These are phyloP conservation scores for Flaveria bidentis DNA, from an alignment of 129 eudicot species.

Conservation along the genomic window DNA sequence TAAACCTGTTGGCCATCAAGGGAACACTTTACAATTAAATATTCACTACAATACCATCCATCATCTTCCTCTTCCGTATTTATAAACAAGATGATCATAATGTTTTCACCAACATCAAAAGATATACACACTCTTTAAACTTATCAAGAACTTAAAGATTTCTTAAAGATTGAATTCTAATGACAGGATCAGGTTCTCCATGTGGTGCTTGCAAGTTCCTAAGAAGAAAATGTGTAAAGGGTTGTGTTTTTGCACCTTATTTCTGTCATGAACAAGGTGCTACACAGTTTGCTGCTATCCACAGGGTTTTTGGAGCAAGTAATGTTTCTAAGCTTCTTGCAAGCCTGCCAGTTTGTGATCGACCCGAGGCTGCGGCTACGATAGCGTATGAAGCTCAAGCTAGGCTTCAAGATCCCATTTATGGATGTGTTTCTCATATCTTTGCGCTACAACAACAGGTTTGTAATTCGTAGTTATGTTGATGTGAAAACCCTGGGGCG, in stretches of 20 bases:
- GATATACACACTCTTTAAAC: conserved; percentile 30
- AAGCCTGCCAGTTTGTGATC: conserved; percentile 76
- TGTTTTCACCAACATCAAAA: conserved; percentile 46
- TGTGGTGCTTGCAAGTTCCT: conserved; percentile 99
- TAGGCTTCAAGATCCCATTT: conserved; percentile 93
- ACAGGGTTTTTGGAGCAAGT: conserved; percentile 97
- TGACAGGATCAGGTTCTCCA: conserved; percentile 92
- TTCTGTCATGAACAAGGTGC: conserved; percentile 98
- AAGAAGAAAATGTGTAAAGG: conserved; percentile 91
- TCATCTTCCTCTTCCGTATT: conserved; percentile 49
- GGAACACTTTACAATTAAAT: conserved; percentile 57
- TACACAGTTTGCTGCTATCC: conserved; percentile 91
- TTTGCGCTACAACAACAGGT: conserved; percentile 99
- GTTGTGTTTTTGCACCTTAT: conserved; percentile 98
- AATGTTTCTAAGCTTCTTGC: conserved; percentile 89
- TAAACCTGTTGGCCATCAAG: conserved; percentile 73
- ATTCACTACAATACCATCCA: conserved; percentile 48
- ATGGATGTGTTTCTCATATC: conserved; percentile 96
- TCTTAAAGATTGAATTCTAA: conserved; percentile 14
- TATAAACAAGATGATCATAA: conserved; percentile 58
- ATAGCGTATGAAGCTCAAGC: conserved; percentile 97
- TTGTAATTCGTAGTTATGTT: conserved; percentile 3
- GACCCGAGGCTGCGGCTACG: conserved; percentile 90
- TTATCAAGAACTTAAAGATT: not conserved
- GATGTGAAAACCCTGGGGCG: not conserved